Conservation (phyloP, 192 early-diverging fungal species). For the Thoreauomyces humboldtii region DNA sequence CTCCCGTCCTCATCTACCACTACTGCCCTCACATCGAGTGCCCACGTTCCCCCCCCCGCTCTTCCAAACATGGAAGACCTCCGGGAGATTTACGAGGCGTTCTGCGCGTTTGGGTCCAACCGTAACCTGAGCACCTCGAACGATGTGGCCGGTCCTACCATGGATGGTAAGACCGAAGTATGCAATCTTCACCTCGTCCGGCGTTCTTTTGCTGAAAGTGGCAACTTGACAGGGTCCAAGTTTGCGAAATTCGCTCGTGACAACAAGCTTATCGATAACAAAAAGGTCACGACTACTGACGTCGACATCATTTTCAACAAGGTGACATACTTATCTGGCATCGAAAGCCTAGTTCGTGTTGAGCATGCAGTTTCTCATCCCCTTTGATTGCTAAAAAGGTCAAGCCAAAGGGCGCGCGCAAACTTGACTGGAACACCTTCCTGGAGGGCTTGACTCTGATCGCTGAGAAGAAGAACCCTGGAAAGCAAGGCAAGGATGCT, state of each 20-base stretch:
- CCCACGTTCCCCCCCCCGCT: no score
- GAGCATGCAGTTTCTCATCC: not conserved
- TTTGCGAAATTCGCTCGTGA: constrained; percentile 54
- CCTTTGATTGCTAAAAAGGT: constrained; percentile 12
- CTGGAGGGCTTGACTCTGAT: constrained; percentile 35
- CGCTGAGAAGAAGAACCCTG: constrained; percentile 45
- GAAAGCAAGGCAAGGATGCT: constrained; percentile 34
- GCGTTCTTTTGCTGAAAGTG: not conserved
- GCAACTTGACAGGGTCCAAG: constrained; percentile 49
- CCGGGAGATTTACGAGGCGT: constrained; percentile 32
- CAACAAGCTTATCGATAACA: constrained; percentile 43
- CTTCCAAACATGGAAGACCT: constrained; percentile 37
- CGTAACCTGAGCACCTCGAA: constrained; percentile 23
- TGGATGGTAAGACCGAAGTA: constrained; percentile 32
- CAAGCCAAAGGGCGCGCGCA: constrained; percentile 47
- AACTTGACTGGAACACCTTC: constrained; percentile 43
- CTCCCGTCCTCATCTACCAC: no score
- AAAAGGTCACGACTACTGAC: constrained; percentile 44
- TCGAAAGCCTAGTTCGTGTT: no score
- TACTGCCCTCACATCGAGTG: no score
- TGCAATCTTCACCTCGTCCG: not conserved
- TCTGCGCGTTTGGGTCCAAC: constrained; percentile 42
- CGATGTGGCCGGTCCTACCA: constrained; percentile 26
- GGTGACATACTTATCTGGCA: not conserved
- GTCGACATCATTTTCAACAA: constrained; percentile 58